phyloP scores from a whole-genome alignment of 2,329 filamentous ascomycete genomes.

The Aspergillus calidoustus region DNA sequence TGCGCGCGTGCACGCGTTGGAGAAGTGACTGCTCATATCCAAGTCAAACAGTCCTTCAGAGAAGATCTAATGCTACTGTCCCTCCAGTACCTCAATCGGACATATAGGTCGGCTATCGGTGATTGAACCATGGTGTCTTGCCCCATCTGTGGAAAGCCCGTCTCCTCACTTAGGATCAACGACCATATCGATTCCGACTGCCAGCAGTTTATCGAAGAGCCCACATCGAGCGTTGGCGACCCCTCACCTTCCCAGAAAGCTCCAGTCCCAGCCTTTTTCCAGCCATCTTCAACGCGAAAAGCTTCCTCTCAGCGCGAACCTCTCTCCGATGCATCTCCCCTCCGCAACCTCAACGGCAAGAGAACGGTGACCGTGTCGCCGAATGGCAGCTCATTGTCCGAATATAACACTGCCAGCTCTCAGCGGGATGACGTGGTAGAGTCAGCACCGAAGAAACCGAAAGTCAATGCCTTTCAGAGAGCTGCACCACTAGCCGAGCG shows the following conservation, averaged over 20 bases:
- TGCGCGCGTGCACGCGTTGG: slow-evolving; percentile 20
- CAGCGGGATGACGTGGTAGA: slow-evolving; percentile 36
- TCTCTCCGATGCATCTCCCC: slow-evolving; percentile 29
- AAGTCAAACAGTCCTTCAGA: not conserved
- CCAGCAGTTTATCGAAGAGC: slow-evolving; percentile 63
- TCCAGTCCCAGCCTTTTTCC: slow-evolving; percentile 59
- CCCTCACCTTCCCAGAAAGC: slow-evolving; percentile 43
- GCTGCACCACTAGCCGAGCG: slow-evolving; percentile 88
- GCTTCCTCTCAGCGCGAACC: slow-evolving; percentile 36
- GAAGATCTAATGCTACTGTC: not conserved
- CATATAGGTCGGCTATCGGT: slow-evolving; percentile 7
- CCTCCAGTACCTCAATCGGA: not conserved
- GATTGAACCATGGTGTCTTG: slow-evolving; percentile 65
- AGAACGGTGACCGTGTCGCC: slow-evolving; percentile 37
- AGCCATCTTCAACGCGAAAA: slow-evolving; percentile 54
- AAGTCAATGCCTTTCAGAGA: slow-evolving; percentile 66
- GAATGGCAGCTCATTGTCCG: slow-evolving; percentile 28
- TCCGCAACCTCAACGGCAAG: slow-evolving; percentile 36
- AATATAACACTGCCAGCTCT: slow-evolving; percentile 27
- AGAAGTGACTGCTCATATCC: not conserved
- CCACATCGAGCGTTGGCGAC: slow-evolving; percentile 51
- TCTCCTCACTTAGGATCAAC: slow-evolving; percentile 70
- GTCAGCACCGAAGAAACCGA: slow-evolving; percentile 65
- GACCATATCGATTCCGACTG: slow-evolving; percentile 87
- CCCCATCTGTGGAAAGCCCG: slow-evolving; percentile 75